Percentiles rank a stretch among this genome's conserved stretches.
Conservation (phyloP, 371 early-diverging fungal species). For the Apophysomyces trapeziformis region DNA sequence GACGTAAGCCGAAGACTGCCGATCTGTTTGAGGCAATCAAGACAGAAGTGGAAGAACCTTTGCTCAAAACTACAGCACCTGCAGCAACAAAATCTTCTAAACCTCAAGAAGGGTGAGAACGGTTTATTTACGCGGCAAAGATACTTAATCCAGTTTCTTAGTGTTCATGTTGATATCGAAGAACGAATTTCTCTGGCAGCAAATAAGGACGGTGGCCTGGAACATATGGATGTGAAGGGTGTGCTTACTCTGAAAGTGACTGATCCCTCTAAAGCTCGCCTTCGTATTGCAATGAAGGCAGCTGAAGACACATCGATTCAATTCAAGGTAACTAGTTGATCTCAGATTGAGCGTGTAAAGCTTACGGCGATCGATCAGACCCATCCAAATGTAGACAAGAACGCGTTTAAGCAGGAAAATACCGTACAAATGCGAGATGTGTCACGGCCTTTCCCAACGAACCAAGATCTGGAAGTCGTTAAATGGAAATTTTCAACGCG, state of each 20-base stretch:
- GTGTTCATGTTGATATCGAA: constrained; percentile 85
- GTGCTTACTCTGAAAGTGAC: constrained; percentile 79
- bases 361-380: constrained; percentile 57
- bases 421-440: constrained; percentile 84
- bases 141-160: constrained; percentile 28
- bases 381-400: constrained; percentile 97
- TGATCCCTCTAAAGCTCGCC: constrained; percentile 62
- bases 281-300: constrained; percentile 61
- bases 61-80: constrained; percentile 25
- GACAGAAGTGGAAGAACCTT: constrained; percentile 68
- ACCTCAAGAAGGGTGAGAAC: constrained; percentile 30
- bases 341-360: not conserved
- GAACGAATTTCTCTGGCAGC: constrained; percentile 84
- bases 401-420: constrained; percentile 70
- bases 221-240: constrained; percentile 92
- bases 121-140: not conserved
- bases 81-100: constrained; percentile 23
- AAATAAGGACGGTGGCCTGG: constrained; percentile 92
- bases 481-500: constrained; percentile 86
- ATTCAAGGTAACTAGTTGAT: constrained; percentile 65
- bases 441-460: constrained; percentile 84
- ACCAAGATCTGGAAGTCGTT: constrained; percentile 83
- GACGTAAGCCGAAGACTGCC: constrained; percentile 82
- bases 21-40: constrained; percentile 87
- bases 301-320: constrained; percentile 68